These are phyloP conservation scores for Amylocarpus encephaloides DNA, from an alignment of 2,329 filamentous ascomycete genomes.

Conservation along the genomic window DNA sequence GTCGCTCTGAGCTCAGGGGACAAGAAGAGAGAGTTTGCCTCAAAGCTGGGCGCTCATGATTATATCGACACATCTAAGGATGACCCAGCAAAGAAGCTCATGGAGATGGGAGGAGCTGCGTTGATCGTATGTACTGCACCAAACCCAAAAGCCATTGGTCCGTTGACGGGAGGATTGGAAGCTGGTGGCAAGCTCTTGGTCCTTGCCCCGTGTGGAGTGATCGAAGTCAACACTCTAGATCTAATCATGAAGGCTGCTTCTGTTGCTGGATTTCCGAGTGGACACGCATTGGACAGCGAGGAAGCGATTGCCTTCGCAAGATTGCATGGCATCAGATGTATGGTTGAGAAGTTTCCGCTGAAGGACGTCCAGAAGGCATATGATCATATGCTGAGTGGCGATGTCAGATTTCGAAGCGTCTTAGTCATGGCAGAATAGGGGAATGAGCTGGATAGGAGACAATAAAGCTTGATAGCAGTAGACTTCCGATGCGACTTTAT, in stretches of 20 bases:
- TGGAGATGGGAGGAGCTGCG: constrained; percentile 54
- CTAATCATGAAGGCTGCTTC: constrained; percentile 48
- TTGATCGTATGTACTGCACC: constrained; percentile 59
- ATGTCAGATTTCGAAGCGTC: constrained; percentile 27
- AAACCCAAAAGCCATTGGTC: constrained; percentile 47
- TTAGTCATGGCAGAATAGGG: constrained; percentile 1
- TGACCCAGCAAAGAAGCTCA: constrained; percentile 43
- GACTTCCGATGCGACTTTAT: no score
- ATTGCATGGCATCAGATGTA: constrained; percentile 54
- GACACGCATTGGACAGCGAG: constrained; percentile 55
- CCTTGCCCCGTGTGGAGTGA: constrained; percentile 45
- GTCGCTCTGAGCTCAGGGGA: constrained; percentile 61
- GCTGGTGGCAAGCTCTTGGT: constrained; percentile 52
- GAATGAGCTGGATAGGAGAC: not conserved
- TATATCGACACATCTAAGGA: constrained; percentile 51
- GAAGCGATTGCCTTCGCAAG: constrained; percentile 62
- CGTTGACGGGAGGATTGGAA: constrained; percentile 48
- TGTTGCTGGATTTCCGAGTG: constrained; percentile 58
- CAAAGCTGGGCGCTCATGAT: constrained; percentile 52
- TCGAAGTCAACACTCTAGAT: constrained; percentile 38
- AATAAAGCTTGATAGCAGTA: no score
- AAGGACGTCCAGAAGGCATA: constrained; percentile 34
- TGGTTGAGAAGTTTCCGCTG: constrained; percentile 60
- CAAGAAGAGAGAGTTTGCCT: constrained; percentile 62
- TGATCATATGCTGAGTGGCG: constrained; percentile 27